Evolutionary conservation across 805 yeast genomes (phyloP), one percentile per base, ranked within the genome.

Genomic region (Suhomyces sp.): DNA sequence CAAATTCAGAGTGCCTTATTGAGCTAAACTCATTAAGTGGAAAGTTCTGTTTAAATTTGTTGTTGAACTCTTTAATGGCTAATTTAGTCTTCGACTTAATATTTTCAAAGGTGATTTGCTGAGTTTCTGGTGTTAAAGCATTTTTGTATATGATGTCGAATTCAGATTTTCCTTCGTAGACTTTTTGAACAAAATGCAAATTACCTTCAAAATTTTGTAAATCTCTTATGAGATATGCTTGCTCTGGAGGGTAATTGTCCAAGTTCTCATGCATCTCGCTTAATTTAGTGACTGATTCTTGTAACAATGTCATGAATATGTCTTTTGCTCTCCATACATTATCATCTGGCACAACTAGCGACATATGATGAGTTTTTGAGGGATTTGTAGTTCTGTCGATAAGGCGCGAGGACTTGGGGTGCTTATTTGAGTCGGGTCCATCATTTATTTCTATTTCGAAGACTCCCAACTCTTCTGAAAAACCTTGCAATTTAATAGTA

Each of bases 241-340:
- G 84, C 24, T 71, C 73, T 0, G 84, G 75, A 1, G 84, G 82
- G 12, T 78, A 51, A 2, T 59, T 57, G 3, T 60, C 56, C 15
- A 66, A 47, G 3, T 58, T 46, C 1, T 61, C 63, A 39, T 58
- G 62, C 6, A 52, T 57, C 21, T 68, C 71, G 25, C 73, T 58
- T 24, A 85, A 61, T 4, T 69, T 65, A 49, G 78, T 69, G n/a
- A 91, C 69, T 6, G 88, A 82, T 47, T 91, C 94, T 57, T 86
- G 85, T 39, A 90, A 58, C 52, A 91, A 55, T 0, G 89, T 81
- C 63, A 82, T 71, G 62, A 84, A 90, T 4, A 92, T 78, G 49
- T 90, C 97, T 52, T 78, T 78, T 4, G 93, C 94, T 60, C 77
- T 78, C 97, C 97, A 91, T 7, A 80, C 76, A 51, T 83, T 78